Evolutionary conservation across 2,329 filamentous ascomycete genomes (phyloP), one percentile per base, ranked within the genome.

Genomic region (Metarhizium sp.): DNA sequence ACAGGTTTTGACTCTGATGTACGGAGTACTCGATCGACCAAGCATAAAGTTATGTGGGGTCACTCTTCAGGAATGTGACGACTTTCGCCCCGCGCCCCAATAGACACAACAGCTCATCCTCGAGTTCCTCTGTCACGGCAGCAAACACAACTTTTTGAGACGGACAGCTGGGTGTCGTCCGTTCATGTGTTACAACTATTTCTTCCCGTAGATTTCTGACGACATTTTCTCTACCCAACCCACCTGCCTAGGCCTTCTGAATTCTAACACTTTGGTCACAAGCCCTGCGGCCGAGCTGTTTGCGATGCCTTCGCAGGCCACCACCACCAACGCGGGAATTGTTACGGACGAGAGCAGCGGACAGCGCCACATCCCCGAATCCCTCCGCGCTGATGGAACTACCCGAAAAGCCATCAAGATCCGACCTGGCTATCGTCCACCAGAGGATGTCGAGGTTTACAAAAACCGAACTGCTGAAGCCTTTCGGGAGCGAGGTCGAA

Each of bases 391-490:
- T 29, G 94, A 99, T 68, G 94, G 94, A 56, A 90, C 87, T 52
- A 89, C 89, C n/a, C 85, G 94, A 55, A 95, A 89, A 67, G 92
- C 96, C 66, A 97, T 97, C 68, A 90, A 90, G 66, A 90, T 99
- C 58, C 85, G 90, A 34, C 92, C 94, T 0, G 95, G 94, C 54
- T 99, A 96, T 73, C 85, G 86, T 38, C 95, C 94, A 1, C 90
- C 92, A 0, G 94, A 99, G 73, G 94, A 99, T 71, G 87, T 97
- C 60, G 91, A 96, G 67, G 78, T 96, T 49, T 99, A 99, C 80
- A 95, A 91, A 75, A 96, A 95, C 71, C 86, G 89, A 56, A 91
- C 86, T 1, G 92, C 92, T 51, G 88, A 94, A 68, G 84, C 83
- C 51, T 96, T 88, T 75, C 90, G 90, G 67, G 90, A 83, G 62